These are phyloP conservation scores for Cutaneotrichosporon dermatis DNA, from an alignment of 1,284 basidiomycete genomes.

Conservation along the genomic window DNA sequence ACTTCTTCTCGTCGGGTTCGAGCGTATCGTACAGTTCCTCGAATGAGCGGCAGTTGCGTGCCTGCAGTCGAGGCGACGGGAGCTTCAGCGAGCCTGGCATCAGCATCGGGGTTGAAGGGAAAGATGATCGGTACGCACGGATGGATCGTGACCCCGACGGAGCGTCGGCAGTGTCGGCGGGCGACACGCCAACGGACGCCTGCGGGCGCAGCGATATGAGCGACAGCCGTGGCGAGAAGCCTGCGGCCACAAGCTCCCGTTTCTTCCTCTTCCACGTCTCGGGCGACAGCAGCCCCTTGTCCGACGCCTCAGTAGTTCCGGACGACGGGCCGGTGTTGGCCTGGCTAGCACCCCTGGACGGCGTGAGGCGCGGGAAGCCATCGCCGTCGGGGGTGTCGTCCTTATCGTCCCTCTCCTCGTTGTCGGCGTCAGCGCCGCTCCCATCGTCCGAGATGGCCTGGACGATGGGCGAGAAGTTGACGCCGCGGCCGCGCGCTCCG, in stretches of 20 bases:
- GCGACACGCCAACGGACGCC: slow-evolving; percentile 10
- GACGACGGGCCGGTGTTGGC: background rate
- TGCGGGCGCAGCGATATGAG: slow-evolving; percentile 3
- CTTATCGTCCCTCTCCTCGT: background rate
- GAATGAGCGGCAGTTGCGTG: slow-evolving; percentile 25
- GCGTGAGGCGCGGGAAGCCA: background rate
- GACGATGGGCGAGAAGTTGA: slow-evolving; percentile 13
- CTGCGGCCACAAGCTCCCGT: background rate
- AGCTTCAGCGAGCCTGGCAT: slow-evolving; percentile 34
- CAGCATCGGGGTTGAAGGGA: background rate
- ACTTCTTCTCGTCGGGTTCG: slow-evolving; percentile 59
- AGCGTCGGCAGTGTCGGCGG: slow-evolving; percentile 5
- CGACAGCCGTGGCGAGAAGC: slow-evolving; percentile 9
- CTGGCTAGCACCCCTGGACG: too few relatives aligned
- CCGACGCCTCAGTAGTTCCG: too few relatives aligned
- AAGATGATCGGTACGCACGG: slow-evolving; percentile 4
- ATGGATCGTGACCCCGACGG: slow-evolving; percentile 11
- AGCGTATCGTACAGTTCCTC: slow-evolving; percentile 41
- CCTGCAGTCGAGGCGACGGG: slow-evolving; percentile 29
- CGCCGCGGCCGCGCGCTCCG: background rate
- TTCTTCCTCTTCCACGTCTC: background rate
- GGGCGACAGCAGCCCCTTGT: background rate
- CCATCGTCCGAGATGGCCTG: slow-evolving; percentile 1
- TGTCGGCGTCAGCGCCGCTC: background rate
- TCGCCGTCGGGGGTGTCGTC: background rate